A percentile compares a stretch with the other conserved stretches of the same genome.
Evolutionary conservation across 2,329 filamentous ascomycete species (phyloP).

Genomic region (Colletotrichum tofieldiae): DNA sequence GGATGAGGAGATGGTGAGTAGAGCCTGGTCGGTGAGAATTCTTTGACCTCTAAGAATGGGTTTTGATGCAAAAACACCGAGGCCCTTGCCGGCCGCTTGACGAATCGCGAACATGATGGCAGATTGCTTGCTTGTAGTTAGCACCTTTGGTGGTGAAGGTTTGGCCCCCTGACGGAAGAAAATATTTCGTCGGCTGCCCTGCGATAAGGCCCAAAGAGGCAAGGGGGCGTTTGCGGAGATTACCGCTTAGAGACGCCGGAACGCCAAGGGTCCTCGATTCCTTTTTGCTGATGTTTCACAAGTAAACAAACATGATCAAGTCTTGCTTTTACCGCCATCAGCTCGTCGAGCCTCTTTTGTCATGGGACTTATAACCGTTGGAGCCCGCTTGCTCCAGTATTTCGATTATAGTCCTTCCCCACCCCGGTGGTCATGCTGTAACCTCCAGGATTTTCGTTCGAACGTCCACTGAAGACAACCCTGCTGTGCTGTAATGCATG

Average conservation of each 20-base stretch:
- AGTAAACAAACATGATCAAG: background rate
- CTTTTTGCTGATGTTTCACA: background rate
- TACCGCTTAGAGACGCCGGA: background rate
- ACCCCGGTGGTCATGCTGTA: background rate
- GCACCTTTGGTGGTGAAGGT: background rate
- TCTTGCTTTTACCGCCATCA: background rate
- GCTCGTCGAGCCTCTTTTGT: background rate
- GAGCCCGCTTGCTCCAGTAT: background rate
- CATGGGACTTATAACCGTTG: background rate
- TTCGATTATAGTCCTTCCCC: background rate
- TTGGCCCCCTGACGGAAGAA: background rate
- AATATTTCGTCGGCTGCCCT: constrained; percentile 16
- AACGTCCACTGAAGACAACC: background rate
- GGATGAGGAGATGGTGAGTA: constrained; percentile 32
- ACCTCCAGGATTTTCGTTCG: background rate
- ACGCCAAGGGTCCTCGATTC: background rate
- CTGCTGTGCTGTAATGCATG: background rate
- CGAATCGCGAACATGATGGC: constrained; percentile 30
- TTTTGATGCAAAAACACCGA: constrained; percentile 35
- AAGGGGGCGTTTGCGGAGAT: constrained; percentile 27
- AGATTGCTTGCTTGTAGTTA: background rate
- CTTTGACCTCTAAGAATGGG: constrained; percentile 21
- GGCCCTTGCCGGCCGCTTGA: constrained; percentile 36
- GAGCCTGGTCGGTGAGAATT: constrained; percentile 37
- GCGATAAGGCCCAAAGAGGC: constrained; percentile 22